Base-by-base conservation (phyloP, 352 stramenopile genomes). In the Globisporangium parvum region DNA sequence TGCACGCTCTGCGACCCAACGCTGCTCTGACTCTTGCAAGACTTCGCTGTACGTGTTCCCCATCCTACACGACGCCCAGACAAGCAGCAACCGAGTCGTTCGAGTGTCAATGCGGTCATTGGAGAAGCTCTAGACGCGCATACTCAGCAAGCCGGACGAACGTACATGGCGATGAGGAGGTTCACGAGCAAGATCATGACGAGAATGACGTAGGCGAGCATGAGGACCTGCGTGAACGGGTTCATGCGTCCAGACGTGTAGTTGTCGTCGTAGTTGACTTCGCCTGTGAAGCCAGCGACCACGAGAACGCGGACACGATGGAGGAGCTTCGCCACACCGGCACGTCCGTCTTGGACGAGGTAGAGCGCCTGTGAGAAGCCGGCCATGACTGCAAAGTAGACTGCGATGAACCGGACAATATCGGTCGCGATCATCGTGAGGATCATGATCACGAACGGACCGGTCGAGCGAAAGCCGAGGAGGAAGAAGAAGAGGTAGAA, bases 401-500 rank as follows among this genome's bases (percentile, higher is more conserved):
- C 70, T 23, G 78, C 54, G 26, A 85, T 59, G 51, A 88, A 88
- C 3, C 74, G 71, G 20, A 73, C 63, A 12, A 88, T 73, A 49
- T 88, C 78, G 52, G 65, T 81, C 35, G 65, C 56, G 42, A 88
- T 74, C 74, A 88, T 87, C 1, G 66, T 65, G 11, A 82, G 55
- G 45, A 88, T 83, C 75, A 84, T 87, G 47, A 87, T 77, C 26
- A 88, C 71, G 50, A 85, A 84, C 24, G 78, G 78, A 6, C 78
- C 75, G 4, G 75, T 87, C 18, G 66, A 72, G 48, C 75, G 73
- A 55, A 85, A 87, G 6, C 78, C 74, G 14, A 85, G 49, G 18
- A 89, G 51, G 62, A 88, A 89, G 60, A 84, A 89, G 50, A 87
- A 80, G 33, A 76, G 51, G 54, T 87, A 86, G 41, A 82, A 73